Base-by-base conservation (phyloP, 352 stramenopile genomes). In the Phytophthora capsici region DNA sequence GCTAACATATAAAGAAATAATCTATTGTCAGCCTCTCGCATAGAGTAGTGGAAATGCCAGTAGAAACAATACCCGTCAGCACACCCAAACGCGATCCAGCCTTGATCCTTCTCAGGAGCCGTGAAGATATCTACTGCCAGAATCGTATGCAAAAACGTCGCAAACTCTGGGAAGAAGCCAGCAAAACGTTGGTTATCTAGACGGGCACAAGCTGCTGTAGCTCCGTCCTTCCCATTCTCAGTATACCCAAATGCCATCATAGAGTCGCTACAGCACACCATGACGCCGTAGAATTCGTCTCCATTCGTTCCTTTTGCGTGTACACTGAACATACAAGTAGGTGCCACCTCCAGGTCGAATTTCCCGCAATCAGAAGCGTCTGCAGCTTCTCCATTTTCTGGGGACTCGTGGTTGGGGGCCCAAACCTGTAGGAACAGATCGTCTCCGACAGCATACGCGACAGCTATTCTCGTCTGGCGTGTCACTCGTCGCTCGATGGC, bases 161-260 rank as follows among this genome's bases (percentile, higher is more conserved):
- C 79, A 43, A 94, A 79, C 37, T 92, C 82, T 9, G 86, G 83
- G 56, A 94, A 91, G 51, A 90, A 94, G 0, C 41, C 28, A 10
- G 74, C 77, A 50, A 94, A 90, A 17, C 91, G 83, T 9, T 88
- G 77, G 19, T 77, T 88, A 7, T 73, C 54, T 26, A 94, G 62
- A 3, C 80, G 82, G 41, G 70, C 53, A 34, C 80, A 92, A 55
- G 19, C 20, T 60, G 51, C n/a, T 46, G 28, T 19, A 46, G 46
- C 54, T 2, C 8, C 46, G 7, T 12, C 38, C 13, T 70, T 55
- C 4, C 66, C 36, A 14, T 78, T 80, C 19, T 87, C 73, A 22
- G 90, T 61, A 30, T 77, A 91, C 12, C 85, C 85, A 55, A 93
- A 88, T 20, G 77, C 82, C 28, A 79, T 61, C 69, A 91, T 78